Conservation (phyloP, 2,329 filamentous ascomycete genomes). For the Colletotrichum eleusines region DNA sequence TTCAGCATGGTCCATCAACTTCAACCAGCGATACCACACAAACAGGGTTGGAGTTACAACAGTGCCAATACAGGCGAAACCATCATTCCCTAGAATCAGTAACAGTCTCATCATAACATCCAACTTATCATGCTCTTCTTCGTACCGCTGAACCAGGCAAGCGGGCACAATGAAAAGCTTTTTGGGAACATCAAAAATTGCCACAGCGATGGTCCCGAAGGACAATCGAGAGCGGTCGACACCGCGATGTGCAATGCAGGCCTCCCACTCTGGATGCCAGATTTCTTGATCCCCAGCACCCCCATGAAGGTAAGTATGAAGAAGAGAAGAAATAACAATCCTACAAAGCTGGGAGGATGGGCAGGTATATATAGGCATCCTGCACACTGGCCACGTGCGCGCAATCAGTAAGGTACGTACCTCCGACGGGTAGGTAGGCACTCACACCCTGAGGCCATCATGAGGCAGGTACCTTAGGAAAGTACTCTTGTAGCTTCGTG, state of each 20-base stretch:
- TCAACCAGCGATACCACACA: neutral
- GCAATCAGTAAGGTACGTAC: conserved; percentile 33
- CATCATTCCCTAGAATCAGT: neutral
- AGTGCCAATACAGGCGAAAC: neutral
- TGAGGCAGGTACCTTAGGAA: neutral
- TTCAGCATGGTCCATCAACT: neutral
- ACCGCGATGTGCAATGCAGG: conserved; percentile 64
- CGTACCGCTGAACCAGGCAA: conserved; percentile 41
- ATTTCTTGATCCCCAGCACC: conserved; percentile 57
- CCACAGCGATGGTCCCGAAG: conserved; percentile 40
- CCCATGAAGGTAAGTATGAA: conserved; percentile 66
- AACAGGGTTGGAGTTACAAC: neutral
- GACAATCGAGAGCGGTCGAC: conserved; percentile 40
- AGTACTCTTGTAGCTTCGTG: neutral
- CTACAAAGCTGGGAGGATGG: conserved; percentile 36
- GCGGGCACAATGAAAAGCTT: conserved; percentile 43
- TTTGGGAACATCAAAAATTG: conserved; percentile 38
- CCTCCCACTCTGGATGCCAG: conserved; percentile 55
- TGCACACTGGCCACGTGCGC: neutral
- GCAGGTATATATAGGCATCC: conserved; percentile 49
- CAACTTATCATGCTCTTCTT: conserved; percentile 17
- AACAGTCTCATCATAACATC: too few relatives aligned
- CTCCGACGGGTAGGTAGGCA: neutral
- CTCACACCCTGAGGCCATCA: neutral
- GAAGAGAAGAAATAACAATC: conserved; percentile 43